These are phyloP conservation scores for Tricholoma furcatifolium DNA, from an alignment of 768 basidiomycete species.

Conservation along the genomic window DNA sequence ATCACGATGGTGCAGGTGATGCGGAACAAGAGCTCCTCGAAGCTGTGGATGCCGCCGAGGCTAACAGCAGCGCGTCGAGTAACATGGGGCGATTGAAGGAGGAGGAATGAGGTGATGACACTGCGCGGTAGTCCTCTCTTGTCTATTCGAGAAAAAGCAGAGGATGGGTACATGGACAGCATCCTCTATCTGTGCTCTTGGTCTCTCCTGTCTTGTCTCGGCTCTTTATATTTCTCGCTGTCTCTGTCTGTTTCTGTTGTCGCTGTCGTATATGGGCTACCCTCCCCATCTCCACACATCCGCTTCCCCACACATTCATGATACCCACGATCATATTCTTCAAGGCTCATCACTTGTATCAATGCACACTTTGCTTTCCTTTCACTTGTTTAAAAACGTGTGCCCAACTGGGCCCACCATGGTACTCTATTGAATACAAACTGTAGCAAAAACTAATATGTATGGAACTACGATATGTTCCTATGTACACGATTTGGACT, in stretches of 20 bases:
- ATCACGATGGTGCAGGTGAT: constrained; percentile 25
- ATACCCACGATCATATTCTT: constrained; percentile 3
- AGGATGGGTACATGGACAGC: neutral
- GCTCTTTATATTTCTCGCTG: neutral
- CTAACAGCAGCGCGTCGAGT: constrained; percentile 32
- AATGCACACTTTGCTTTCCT: constrained; percentile 1
- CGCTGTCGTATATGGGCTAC: neutral
- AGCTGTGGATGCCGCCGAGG: constrained; percentile 50
- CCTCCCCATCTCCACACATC: neutral
- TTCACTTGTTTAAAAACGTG: constrained; percentile 1
- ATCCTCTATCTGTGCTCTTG: neutral
- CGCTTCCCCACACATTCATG: neutral
- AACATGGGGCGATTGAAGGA: constrained; percentile 22
- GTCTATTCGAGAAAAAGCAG: neutral
- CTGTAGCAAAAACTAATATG: neutral
- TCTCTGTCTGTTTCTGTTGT: neutral
- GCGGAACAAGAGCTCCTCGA: constrained; percentile 49
- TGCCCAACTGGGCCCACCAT: neutral
- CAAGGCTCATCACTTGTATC: constrained; percentile 1
- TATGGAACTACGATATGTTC: neutral
- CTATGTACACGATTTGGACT: neutral
- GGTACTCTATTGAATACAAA: neutral
- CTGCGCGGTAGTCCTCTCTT: neutral
- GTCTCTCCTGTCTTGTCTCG: neutral
- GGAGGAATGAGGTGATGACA: constrained; percentile 12